Conservation (phyloP, 1,284 basidiomycete species). For the Thecaphora frezii region DNA sequence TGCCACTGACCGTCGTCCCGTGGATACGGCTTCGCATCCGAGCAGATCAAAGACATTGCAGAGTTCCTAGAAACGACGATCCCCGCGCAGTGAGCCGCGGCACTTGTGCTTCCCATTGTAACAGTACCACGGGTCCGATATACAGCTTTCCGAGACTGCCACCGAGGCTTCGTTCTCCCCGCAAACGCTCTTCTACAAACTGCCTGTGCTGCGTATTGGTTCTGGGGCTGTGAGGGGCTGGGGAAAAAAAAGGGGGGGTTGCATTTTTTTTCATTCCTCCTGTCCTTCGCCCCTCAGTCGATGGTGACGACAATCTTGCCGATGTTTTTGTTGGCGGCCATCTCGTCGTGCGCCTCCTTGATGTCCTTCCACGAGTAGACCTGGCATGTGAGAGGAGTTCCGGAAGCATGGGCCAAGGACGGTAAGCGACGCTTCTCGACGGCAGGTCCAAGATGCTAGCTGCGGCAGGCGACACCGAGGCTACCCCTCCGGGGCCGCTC, state of each 20-base stretch:
- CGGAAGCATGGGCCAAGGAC: neutral
- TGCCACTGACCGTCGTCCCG: neutral
- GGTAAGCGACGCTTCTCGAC: no score
- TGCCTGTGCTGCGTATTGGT: no score
- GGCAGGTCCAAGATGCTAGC: no score
- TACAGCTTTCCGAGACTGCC: no score
- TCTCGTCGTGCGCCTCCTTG: slow-evolving; percentile 78
- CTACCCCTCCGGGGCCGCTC: no score
- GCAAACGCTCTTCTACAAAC: no score
- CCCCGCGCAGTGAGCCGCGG: slow-evolving; percentile 16
- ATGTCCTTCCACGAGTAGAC: slow-evolving; percentile 83
- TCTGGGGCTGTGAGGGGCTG: no score
- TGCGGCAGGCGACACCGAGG: no score
- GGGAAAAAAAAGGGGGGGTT: no score
- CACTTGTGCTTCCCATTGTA: no score
- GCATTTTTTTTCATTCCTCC: neutral
- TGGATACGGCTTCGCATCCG: neutral
- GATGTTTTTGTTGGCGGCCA: slow-evolving; percentile 78
- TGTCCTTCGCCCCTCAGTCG: slow-evolving; percentile 9
- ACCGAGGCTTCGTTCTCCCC: no score
- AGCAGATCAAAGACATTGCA: slow-evolving; percentile 43
- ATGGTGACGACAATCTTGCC: slow-evolving; percentile 62
- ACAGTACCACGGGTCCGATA: no score
- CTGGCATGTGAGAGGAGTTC: slow-evolving; percentile 55
- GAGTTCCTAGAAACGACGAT: slow-evolving; percentile 43